A percentile compares a stretch with the other conserved stretches of the same genome.
Conservation (phyloP, 2,329 filamentous ascomycete species). For the Diaporthe australafricana region DNA sequence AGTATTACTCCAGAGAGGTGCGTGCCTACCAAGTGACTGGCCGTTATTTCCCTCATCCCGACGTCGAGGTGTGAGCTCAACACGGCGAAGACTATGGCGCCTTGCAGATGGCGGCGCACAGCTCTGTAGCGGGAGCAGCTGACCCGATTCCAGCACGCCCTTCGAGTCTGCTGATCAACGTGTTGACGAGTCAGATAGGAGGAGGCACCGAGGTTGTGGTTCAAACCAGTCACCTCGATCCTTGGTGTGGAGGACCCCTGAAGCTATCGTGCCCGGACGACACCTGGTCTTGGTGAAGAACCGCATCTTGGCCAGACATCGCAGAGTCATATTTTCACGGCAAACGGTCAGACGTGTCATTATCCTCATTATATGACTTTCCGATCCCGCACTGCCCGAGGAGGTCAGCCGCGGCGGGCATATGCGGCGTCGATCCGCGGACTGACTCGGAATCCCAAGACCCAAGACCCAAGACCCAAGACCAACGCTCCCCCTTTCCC, state of each 20-base stretch:
- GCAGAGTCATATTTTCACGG: neutral
- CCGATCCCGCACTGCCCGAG: neutral
- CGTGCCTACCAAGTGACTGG: neutral
- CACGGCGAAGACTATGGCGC: neutral
- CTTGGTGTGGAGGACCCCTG: neutral
- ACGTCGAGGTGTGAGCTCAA: too few relatives aligned
- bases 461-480: too few relatives aligned
- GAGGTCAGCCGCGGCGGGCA: neutral
- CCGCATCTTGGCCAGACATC: too few relatives aligned
- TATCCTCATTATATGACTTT: neutral
- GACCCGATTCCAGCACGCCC: neutral
- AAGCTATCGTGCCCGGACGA: neutral
- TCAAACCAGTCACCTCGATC: neutral
- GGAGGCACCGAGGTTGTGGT: neutral
- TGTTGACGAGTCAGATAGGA: slow-evolving; percentile 1
- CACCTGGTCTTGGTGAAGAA: neutral
- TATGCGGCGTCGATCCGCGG: neutral
- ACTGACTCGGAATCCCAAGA: slow-evolving; percentile 12
- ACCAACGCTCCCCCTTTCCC: neutral
- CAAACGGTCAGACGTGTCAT: neutral
- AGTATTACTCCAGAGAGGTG: neutral
- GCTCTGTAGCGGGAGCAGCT: neutral
- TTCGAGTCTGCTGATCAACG: neutral
- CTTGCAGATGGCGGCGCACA: neutral
- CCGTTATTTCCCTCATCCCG: neutral